Evolutionary conservation across 1,284 basidiomycete species (phyloP).

Genomic region (Ganoderma lucidum): DNA sequence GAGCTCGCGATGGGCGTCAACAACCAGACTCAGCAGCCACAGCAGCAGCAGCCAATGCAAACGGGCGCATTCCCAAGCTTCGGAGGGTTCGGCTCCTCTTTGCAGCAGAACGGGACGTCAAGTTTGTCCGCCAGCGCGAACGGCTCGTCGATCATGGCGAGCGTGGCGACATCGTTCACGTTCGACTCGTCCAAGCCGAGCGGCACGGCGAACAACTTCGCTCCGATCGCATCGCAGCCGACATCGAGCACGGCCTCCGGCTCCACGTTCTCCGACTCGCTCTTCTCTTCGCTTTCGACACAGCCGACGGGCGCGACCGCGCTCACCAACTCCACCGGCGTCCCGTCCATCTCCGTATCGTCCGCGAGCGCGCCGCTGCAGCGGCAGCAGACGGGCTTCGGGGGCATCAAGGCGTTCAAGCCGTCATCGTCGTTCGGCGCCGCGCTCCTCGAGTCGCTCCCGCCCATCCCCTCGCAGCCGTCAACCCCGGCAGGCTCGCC

Average conservation of each 20-base stretch:
- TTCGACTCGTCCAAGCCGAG: slow-evolving; percentile 46
- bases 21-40: slow-evolving; percentile 30
- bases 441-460: slow-evolving; percentile 79
- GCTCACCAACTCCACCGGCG: slow-evolving; percentile 46
- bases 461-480: slow-evolving; percentile 69
- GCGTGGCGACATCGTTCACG: slow-evolving; percentile 75
- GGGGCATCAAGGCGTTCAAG: slow-evolving; percentile 89
- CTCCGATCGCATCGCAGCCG: slow-evolving; percentile 44
- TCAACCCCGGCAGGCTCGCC: slow-evolving; percentile 50
- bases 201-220: slow-evolving; percentile 28
- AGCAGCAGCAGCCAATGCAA: slow-evolving; percentile 35
- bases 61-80: slow-evolving; percentile 26
- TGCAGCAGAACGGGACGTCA: slow-evolving; percentile 2
- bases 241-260: slow-evolving; percentile 51
- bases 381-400: slow-evolving; percentile 84
- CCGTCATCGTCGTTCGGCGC: slow-evolving; percentile 91
- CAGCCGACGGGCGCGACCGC: slow-evolving; percentile 61
- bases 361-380: slow-evolving; percentile 52
- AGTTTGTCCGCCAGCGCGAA: slow-evolving; percentile 40
- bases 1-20: slow-evolving; percentile 72
- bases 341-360: slow-evolving; percentile 41
- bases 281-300: slow-evolving; percentile 57
- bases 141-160: slow-evolving; percentile 61
- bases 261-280: slow-evolving; percentile 56
- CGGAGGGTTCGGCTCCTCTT: background rate